phyloP scores from a whole-genome alignment of 495 filamentous ascomycete species.

The Delitschia confertaspora region DNA sequence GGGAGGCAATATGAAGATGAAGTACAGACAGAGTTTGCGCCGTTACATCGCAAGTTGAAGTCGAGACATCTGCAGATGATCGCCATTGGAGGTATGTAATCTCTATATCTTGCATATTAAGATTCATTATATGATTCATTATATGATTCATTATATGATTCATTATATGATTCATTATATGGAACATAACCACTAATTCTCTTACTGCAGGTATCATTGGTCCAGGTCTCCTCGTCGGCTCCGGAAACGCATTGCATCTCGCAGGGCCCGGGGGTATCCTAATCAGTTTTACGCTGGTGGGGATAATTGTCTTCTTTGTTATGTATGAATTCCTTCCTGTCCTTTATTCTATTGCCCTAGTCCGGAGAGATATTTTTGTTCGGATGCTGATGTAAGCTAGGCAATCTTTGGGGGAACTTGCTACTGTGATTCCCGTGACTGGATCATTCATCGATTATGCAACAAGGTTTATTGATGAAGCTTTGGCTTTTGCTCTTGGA shows the following conservation, averaged over 20 bases:
- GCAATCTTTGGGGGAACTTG: conserved; percentile 52
- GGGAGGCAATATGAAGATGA: neutral
- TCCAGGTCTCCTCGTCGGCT: conserved; percentile 39
- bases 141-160: neutral
- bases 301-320: conserved; percentile 56
- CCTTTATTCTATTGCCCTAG: neutral
- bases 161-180: neutral
- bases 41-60: conserved; percentile 48
- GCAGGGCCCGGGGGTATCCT: conserved; percentile 55
- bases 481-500: conserved; percentile 45
- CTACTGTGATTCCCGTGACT: conserved; percentile 46
- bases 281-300: conserved; percentile 55
- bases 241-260: conserved; percentile 50
- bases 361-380: too few relatives aligned
- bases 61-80: conserved; percentile 66
- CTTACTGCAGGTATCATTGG: conserved; percentile 30
- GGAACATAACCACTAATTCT: too few relatives aligned
- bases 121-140: neutral
- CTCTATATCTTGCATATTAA: neutral
- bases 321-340: conserved; percentile 29
- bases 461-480: conserved; percentile 46
- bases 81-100: conserved; percentile 43
- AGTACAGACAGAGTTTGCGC: conserved; percentile 4
- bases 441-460: conserved; percentile 52
- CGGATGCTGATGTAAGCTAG: neutral